A percentile compares a stretch with the other conserved stretches of the same genome.
These are phyloP conservation scores for Paramecium sonneborni DNA, from an alignment of 73 alveolate species.

Conservation along the genomic window DNA sequence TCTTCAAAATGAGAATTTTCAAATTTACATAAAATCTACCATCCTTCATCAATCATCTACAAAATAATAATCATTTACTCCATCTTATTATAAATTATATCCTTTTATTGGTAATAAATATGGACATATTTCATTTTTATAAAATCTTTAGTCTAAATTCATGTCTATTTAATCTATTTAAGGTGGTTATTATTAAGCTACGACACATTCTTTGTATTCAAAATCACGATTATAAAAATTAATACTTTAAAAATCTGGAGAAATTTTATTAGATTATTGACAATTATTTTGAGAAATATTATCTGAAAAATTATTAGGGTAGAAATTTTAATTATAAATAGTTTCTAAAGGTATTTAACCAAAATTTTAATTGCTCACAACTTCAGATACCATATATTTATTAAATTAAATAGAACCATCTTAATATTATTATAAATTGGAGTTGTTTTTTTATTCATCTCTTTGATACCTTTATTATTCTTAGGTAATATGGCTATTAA, in stretches of 20 bases:
- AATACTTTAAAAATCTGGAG: background rate
- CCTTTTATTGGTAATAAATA: background rate
- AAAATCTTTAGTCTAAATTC: background rate
- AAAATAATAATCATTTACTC: background rate
- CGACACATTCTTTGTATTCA: background rate
- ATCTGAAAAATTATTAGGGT: background rate
- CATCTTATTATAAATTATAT: background rate
- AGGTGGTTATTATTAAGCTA: background rate
- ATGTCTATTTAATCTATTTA: background rate
- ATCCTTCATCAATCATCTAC: background rate
- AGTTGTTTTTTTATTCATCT: no score
- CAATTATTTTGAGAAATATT: background rate
- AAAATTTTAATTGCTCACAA: background rate
- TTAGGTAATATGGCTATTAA: no score
- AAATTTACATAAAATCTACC: background rate
- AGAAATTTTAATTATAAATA: background rate
- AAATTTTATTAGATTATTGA: background rate
- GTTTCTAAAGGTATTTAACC: background rate
- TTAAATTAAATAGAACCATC: background rate
- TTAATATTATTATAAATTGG: no score
- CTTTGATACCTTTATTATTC: no score
- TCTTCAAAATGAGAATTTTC: no score
- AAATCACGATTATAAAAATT: background rate
- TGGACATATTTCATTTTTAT: background rate
- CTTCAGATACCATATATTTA: background rate